Conservation (phyloP, 108 stramenopile genomes). For the Skeletonema grethae region DNA sequence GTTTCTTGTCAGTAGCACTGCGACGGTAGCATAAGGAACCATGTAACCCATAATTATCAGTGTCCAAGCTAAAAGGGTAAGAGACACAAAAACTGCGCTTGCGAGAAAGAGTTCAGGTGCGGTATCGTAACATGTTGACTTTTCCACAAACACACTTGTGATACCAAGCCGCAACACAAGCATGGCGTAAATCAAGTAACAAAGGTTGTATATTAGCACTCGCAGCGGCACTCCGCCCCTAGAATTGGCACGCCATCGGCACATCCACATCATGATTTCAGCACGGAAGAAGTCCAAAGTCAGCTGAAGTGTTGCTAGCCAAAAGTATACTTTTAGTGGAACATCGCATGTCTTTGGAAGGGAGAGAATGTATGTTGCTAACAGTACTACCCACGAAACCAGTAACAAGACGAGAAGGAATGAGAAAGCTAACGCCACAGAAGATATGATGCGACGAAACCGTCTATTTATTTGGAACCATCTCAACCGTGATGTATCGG, state of each 20-base stretch:
- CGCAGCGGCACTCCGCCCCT: slow-evolving; percentile 39
- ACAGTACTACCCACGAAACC: slow-evolving; percentile 72
- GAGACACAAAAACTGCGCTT: slow-evolving; percentile 54
- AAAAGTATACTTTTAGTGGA: slow-evolving; percentile 71
- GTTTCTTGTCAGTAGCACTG: slow-evolving; percentile 65
- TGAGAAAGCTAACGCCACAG: slow-evolving; percentile 65
- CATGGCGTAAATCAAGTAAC: slow-evolving; percentile 64
- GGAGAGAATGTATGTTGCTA: slow-evolving; percentile 64
- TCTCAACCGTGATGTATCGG: slow-evolving; percentile 23
- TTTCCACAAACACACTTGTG: slow-evolving; percentile 46
- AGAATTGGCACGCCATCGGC: slow-evolving; percentile 61
- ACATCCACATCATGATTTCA: slow-evolving; percentile 69
- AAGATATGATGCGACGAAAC: slow-evolving; percentile 58
- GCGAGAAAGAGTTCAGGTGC: slow-evolving; percentile 66
- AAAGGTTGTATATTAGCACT: slow-evolving; percentile 66
- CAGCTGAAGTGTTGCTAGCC: slow-evolving; percentile 69
- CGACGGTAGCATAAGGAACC: slow-evolving; percentile 63
- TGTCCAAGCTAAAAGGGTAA: slow-evolving; percentile 68
- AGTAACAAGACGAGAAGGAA: slow-evolving; percentile 59
- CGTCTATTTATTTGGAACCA: slow-evolving; percentile 71
- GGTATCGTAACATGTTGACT: slow-evolving; percentile 52
- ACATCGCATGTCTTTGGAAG: slow-evolving; percentile 72
- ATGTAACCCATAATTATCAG: slow-evolving; percentile 66
- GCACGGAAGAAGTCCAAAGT: slow-evolving; percentile 72
- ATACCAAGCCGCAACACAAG: slow-evolving; percentile 62